Conservation (phyloP, 176 grass and related monocot genomes). For the Lolium multiflorum region DNA sequence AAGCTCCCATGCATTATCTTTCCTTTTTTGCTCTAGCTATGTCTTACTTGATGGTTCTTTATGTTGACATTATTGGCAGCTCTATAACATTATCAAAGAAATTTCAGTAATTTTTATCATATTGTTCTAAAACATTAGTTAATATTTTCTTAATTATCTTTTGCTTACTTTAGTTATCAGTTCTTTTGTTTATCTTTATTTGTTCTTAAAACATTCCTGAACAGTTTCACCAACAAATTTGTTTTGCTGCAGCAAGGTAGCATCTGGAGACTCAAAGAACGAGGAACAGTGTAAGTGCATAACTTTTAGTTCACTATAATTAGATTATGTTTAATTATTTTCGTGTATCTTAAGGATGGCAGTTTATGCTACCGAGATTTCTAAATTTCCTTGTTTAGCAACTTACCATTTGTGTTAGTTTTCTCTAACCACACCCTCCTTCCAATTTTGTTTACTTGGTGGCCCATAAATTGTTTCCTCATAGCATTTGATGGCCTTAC, state of each 20-base stretch:
- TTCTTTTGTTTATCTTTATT: slow-evolving; percentile 17
- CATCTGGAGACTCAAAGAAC: slow-evolving; percentile 43
- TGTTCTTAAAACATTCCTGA: not conserved
- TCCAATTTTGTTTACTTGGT: not conserved
- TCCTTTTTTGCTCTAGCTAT: not conserved
- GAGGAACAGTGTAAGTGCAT: slow-evolving; percentile 36
- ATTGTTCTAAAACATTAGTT: not conserved
- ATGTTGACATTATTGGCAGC: not conserved
- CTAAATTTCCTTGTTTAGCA: not conserved
- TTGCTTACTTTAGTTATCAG: slow-evolving; percentile 22
- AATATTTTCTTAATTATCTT: not conserved
- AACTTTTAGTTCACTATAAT: not conserved
- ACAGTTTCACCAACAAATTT: slow-evolving; percentile 14
- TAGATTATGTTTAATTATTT: slow-evolving; percentile 3
- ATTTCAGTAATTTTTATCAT: not conserved
- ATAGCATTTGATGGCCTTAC: slow-evolving; percentile 6
- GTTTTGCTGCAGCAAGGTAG: slow-evolving; percentile 47
- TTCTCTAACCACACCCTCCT: not conserved
- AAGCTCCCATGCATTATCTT: not conserved
- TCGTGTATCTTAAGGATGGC: not conserved
- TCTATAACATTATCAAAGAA: not conserved
- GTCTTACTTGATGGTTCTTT: not conserved
- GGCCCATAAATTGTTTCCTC: slow-evolving; percentile 11
- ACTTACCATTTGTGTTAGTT: not conserved
- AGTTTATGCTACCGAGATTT: slow-evolving; percentile 3